Conservation (phyloP, 208 protist species). For the Leishmania tarentolae region DNA sequence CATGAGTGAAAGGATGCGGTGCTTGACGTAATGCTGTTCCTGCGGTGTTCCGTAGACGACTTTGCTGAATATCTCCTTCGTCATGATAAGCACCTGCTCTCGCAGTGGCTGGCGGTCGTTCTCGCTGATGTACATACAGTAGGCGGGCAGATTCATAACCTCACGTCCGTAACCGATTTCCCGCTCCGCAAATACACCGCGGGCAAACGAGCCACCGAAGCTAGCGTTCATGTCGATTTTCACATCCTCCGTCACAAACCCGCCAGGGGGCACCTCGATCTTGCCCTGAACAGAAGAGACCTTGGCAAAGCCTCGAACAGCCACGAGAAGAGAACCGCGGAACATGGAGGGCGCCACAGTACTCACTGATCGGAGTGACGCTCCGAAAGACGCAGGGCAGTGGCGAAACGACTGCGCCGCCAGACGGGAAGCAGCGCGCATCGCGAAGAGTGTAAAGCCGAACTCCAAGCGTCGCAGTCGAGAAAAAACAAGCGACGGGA, state of each 20-base stretch:
- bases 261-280: conserved; percentile 59
- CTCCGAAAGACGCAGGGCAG: not conserved
- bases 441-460: not conserved
- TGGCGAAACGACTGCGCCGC: not conserved
- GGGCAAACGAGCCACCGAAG: conserved; percentile 73
- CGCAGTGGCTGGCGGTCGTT: conserved; percentile 46
- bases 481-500: not conserved
- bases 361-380: not conserved
- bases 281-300: conserved; percentile 72
- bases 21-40: conserved; percentile 77
- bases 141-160: conserved; percentile 82
- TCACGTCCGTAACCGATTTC: conserved; percentile 83
- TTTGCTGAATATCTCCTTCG: conserved; percentile 70
- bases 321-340: not conserved
- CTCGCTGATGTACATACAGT: conserved; percentile 81
- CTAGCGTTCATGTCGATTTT: conserved; percentile 77
- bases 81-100: conserved; percentile 78
- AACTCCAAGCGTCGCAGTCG: not conserved
- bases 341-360: not conserved
- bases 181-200: conserved; percentile 71
- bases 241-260: conserved; percentile 81
- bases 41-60: conserved; percentile 59
- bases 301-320: conserved; percentile 48
- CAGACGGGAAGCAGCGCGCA: not conserved
- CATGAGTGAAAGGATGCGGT: conserved; percentile 76